Percentiles rank a stretch among this genome's conserved stretches.
These are phyloP conservation scores for Xylaria sp. DNA, from an alignment of 2,329 filamentous ascomycete species.

Conservation along the genomic window DNA sequence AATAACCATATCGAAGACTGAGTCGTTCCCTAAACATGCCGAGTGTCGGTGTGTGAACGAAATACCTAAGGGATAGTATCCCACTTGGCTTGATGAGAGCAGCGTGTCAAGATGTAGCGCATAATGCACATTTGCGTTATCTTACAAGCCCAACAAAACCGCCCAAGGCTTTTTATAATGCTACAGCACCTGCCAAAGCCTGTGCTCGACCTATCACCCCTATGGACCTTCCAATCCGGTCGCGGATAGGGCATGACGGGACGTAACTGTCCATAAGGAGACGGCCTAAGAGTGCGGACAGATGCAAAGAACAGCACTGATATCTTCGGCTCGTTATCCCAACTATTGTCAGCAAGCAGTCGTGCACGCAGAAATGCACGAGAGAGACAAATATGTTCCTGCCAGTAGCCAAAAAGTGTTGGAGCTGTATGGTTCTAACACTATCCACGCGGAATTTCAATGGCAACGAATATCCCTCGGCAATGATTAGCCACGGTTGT, in stretches of 20 bases:
- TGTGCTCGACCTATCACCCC: not conserved
- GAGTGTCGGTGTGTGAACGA: not conserved
- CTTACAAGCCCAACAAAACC: not conserved
- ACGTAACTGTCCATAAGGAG: not conserved
- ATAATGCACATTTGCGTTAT: not conserved
- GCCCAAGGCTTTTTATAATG: not conserved
- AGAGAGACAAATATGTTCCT: not conserved
- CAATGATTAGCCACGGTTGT: slow-evolving; percentile 16
- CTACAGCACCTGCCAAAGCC: not conserved
- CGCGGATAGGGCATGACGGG: not conserved
- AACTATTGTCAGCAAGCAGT: not conserved
- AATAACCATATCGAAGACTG: not conserved
- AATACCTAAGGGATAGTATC: not conserved
- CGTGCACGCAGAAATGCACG: not conserved
- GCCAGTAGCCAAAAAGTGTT: not conserved
- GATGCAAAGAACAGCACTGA: not conserved
- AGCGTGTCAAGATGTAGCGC: not conserved
- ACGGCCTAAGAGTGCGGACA: not conserved
- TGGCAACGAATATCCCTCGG: not conserved
- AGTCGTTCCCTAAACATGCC: not conserved
- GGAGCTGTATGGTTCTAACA: not conserved
- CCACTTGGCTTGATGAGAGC: not conserved
- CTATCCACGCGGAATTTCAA: not conserved
- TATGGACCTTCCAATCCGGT: not conserved
- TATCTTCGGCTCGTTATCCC: not conserved